Evolutionary conservation across 805 yeast genomes (phyloP).

Genomic region (Candida golubevii): DNA sequence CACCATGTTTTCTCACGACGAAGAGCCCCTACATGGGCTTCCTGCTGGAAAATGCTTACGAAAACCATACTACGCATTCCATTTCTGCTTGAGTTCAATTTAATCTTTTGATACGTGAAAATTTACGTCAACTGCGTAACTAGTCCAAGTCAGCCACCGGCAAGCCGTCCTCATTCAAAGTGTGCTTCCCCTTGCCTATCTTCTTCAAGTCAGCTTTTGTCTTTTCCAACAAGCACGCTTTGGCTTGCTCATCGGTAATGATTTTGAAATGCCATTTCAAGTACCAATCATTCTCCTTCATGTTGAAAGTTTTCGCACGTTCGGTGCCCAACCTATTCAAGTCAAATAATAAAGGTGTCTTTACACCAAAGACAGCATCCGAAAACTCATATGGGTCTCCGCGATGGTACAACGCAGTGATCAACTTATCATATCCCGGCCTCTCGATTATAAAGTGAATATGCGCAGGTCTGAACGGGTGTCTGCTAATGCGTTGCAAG

Average conservation of each 20-base stretch:
- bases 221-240: constrained; percentile 4
- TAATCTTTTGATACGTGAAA: no score
- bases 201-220: constrained; percentile 12
- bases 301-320: constrained; percentile 14
- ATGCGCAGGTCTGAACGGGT: constrained; percentile 13
- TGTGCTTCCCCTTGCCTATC: constrained; percentile 5
- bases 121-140: not conserved
- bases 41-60: no score
- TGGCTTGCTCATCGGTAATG: constrained; percentile 13
- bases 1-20: no score
- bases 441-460: constrained; percentile 21
- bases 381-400: constrained; percentile 20
- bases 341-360: constrained; percentile 12
- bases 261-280: constrained; percentile 19
- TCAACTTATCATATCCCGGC: constrained; percentile 18
- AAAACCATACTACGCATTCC: no score
- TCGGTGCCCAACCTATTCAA: constrained; percentile 16
- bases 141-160: constrained; percentile 18
- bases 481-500: constrained; percentile 4
- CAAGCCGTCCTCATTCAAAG: constrained; percentile 17
- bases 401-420: constrained; percentile 19
- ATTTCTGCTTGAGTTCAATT: no score
- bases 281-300: constrained; percentile 19
- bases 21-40: no score
- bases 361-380: constrained; percentile 22